These are phyloP conservation scores for Neurospora sp. DNA, from an alignment of 495 filamentous ascomycete genomes.

Conservation along the genomic window DNA sequence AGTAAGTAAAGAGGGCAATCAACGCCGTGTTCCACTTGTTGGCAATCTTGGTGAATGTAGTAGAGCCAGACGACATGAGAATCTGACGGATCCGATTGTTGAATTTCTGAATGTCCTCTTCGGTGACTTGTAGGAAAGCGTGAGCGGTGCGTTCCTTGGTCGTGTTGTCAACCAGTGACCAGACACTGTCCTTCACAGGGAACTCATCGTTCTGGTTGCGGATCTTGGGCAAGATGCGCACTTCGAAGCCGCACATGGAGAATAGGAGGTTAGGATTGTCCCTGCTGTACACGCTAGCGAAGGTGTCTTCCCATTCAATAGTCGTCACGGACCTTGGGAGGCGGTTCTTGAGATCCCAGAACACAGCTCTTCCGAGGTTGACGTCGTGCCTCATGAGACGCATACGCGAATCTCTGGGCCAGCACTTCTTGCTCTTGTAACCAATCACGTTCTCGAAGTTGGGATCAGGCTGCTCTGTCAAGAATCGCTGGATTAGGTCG, in stretches of 20 bases:
- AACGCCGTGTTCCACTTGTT: slow-evolving; percentile 99
- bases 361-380: slow-evolving; percentile 93
- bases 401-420: slow-evolving; percentile 97
- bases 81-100: slow-evolving; percentile 99
- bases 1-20: slow-evolving; percentile 99
- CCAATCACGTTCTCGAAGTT: slow-evolving; percentile 99
- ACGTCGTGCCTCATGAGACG: slow-evolving; percentile 98
- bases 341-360: slow-evolving; percentile 98
- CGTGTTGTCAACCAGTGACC: slow-evolving; percentile 92
- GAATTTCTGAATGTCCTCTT: slow-evolving; percentile 98
- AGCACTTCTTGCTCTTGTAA: slow-evolving; percentile 99
- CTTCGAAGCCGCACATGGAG: slow-evolving; percentile 98
- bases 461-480: slow-evolving; percentile 96
- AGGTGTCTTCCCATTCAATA: slow-evolving; percentile 99
- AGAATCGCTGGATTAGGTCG: slow-evolving; percentile 93
- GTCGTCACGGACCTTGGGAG: slow-evolving; percentile 91
- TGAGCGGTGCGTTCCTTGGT: slow-evolving; percentile 96
- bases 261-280: slow-evolving; percentile 97
- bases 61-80: slow-evolving; percentile 96
- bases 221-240: slow-evolving; percentile 91
- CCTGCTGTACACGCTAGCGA: slow-evolving; percentile 96
- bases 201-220: slow-evolving; percentile 95
- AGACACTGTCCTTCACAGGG: slow-evolving; percentile 93
- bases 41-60: slow-evolving; percentile 99
- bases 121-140: slow-evolving; percentile 95